A percentile compares a stretch with the other conserved stretches of the same genome.
Conservation (phyloP, 129 eudicot species). For the Escallonia rubra region DNA sequence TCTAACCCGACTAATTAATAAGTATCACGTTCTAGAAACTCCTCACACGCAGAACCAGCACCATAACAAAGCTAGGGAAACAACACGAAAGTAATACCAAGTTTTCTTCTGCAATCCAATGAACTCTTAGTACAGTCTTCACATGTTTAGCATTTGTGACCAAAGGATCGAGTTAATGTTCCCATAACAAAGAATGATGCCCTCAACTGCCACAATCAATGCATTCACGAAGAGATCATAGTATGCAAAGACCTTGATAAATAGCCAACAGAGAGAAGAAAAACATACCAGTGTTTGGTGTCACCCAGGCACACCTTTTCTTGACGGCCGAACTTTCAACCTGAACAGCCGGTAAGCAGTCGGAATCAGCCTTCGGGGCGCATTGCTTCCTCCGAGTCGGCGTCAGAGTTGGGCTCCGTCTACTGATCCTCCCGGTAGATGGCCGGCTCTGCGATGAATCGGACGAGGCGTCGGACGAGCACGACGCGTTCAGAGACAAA, state of each 20-base stretch:
- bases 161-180: background rate
- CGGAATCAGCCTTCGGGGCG: slow-evolving; percentile 26
- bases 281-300: slow-evolving; percentile 68
- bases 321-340: slow-evolving; percentile 37
- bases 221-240: too few species aligned
- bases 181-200: background rate
- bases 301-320: slow-evolving; percentile 95
- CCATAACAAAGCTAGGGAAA: too few species aligned
- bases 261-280: too few species aligned
- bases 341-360: slow-evolving; percentile 23
- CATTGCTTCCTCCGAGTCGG: slow-evolving; percentile 31
- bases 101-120: too few species aligned
- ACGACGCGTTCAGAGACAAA: slow-evolving; percentile 69
- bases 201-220: background rate
- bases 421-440: slow-evolving; percentile 58
- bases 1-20: too few species aligned
- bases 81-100: too few species aligned
- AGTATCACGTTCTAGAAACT: too few species aligned
- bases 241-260: background rate
- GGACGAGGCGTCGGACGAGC: slow-evolving; percentile 90
- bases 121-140: too few species aligned
- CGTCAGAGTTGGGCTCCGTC: slow-evolving; percentile 34
- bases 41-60: too few species aligned
- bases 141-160: background rate
- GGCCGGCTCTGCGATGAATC: slow-evolving; percentile 80